Base-by-base conservation (phyloP, 306 rosid species). In the Argentina anserina region DNA sequence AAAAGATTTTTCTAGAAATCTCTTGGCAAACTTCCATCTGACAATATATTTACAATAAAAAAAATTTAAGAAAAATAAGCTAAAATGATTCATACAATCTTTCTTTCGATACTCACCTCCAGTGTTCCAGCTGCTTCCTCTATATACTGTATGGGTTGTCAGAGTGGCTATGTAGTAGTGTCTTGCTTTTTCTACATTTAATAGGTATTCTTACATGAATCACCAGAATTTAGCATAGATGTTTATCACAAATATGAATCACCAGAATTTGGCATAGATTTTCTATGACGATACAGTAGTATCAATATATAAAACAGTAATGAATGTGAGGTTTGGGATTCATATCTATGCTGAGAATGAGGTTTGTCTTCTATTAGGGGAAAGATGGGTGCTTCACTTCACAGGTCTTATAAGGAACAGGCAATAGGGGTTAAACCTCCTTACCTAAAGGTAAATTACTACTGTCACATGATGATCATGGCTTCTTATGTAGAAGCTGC, bases 401-500 rank as follows among this genome's bases (percentile, higher is more conserved):
- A 88, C 45, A 69, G 87, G 46, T 21, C 69, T 21, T 72, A 26
- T 0, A 89, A 67, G 78, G 79, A 78, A 71, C 50, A 17, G 70
- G 89, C 85, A 10, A 79, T 89, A 21, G 93, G 93, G 13, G 86
- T 86, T 55, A 71, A 67, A 49, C 89, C 89, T 65, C 94, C 91
- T 25, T 89, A 84, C 78, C 53, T 89, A 20, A 80, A 1, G 91
- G 94, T 86, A 55, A 55, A 65, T 28, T 12, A 58, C 63, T 28
- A 28, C 36, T 6, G 36, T 26, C 28, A 23, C 28, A 58, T 58
- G 13, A 53, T 23, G 63, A 26, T 25, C 34, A 58, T 58, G 63
- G 2, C 20, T 26, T 21, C 8, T 23, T 25, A 23, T 65, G 13
- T 41, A 21, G 14, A 25, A 39, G 20, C 18, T 55, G 64, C 49